phyloP scores from a whole-genome alignment of 148 eudicot species.

The Silene latifolia region DNA sequence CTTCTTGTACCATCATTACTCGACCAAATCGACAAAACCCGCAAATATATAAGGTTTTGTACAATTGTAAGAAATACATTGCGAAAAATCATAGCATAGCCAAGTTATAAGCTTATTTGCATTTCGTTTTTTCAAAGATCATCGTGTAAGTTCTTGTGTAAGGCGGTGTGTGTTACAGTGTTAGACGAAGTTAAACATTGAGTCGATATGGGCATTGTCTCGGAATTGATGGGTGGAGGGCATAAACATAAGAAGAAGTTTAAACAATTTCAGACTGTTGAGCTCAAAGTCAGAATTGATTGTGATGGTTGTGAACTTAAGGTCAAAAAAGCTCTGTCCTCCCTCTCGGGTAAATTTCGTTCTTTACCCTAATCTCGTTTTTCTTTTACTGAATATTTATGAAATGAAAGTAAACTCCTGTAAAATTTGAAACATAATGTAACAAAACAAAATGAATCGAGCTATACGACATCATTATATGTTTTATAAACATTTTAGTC shows the following conservation, averaged over 20 bases:
- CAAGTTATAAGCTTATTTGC: too few relatives aligned
- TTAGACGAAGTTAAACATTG: not conserved
- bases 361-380: not conserved
- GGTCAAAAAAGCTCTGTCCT: slow-evolving; percentile 67
- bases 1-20: not conserved
- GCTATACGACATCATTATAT: too few relatives aligned
- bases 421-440: too few relatives aligned
- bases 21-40: not conserved
- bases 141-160: not conserved
- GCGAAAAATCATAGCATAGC: too few relatives aligned
- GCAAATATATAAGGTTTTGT: not conserved
- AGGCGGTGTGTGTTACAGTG: not conserved
- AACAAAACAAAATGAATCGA: too few relatives aligned
- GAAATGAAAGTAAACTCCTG: too few relatives aligned
- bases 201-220: slow-evolving; percentile 55
- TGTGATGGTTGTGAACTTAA: slow-evolving; percentile 91
- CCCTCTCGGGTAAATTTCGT: slow-evolving; percentile 45
- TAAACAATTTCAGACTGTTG: slow-evolving; percentile 69
- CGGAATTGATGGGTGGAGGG: slow-evolving; percentile 55
- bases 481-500: too few relatives aligned
- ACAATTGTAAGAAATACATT: not conserved
- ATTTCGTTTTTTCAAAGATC: too few relatives aligned
- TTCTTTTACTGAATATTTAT: not conserved
- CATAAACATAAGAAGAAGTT: slow-evolving; percentile 57
- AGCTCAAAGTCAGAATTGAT: slow-evolving; percentile 82